Conservation (phyloP, 1,284 basidiomycete genomes). For the Puccinia hordei region DNA sequence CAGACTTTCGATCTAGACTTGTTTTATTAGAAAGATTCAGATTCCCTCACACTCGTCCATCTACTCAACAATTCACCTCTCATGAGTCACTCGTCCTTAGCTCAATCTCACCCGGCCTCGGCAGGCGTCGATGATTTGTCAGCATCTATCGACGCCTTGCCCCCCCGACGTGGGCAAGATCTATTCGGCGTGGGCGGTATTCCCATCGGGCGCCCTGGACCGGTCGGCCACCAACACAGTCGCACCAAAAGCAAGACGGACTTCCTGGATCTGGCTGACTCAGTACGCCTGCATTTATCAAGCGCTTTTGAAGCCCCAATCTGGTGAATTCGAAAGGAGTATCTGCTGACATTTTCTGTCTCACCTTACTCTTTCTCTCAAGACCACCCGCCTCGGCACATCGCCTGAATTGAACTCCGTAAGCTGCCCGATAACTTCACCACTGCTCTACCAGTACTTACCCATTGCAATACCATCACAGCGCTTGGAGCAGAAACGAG, state of each 20-base stretch:
- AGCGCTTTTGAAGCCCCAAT: background rate
- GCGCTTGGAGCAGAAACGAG: constrained; percentile 84
- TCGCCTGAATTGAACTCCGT: constrained; percentile 46
- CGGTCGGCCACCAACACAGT: constrained; percentile 48
- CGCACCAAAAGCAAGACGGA: constrained; percentile 62
- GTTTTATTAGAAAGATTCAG: background rate
- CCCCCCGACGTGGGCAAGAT: constrained; percentile 47
- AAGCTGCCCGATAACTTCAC: background rate
- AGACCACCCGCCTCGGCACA: constrained; percentile 50
- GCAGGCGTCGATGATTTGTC: constrained; percentile 34
- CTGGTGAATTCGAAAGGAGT: too few species aligned
- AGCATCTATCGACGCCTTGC: constrained; percentile 48
- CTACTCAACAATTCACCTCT: background rate
- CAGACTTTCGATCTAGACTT: background rate
- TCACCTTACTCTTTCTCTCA: background rate
- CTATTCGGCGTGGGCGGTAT: constrained; percentile 38
- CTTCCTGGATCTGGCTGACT: constrained; percentile 84
- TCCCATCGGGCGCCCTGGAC: constrained; percentile 28
- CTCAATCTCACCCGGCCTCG: constrained; percentile 11
- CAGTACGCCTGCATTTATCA: constrained; percentile 64
- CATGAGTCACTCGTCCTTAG: constrained; percentile 40
- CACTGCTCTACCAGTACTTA: background rate
- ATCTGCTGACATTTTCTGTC: background rate
- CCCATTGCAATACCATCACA: constrained; percentile 58
- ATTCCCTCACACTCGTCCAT: background rate